These are phyloP conservation scores for Isatis lusitanica DNA, from an alignment of 441 rosid species.

Conservation along the genomic window DNA sequence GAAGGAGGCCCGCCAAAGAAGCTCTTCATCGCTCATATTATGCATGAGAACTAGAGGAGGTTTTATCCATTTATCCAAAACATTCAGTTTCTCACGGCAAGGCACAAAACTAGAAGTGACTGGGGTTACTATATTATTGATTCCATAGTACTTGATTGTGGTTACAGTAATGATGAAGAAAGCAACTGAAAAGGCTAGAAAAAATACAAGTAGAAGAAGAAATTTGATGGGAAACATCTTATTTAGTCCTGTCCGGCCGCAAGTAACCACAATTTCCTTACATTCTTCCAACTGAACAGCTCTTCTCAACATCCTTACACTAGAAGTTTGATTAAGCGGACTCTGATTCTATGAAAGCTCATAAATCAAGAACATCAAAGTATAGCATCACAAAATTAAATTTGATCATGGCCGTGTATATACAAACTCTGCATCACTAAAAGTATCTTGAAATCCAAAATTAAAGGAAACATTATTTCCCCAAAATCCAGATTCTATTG, in stretches of 20 bases:
- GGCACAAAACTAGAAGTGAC: constrained; percentile 53
- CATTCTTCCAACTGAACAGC: constrained; percentile 58
- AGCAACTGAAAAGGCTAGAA: constrained; percentile 48
- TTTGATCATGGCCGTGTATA: no score
- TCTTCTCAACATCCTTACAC: constrained; percentile 49
- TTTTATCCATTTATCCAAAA: constrained; percentile 55
- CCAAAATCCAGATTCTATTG: not conserved
- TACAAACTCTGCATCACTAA: no score
- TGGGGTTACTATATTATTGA: constrained; percentile 44
- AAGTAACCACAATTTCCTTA: constrained; percentile 42
- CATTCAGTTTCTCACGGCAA: constrained; percentile 40
- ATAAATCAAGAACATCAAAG: not conserved
- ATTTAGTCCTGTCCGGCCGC: constrained; percentile 39
- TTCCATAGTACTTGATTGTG: constrained; percentile 59
- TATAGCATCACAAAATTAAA: no score
- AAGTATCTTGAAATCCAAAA: no score
- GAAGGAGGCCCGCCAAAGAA: constrained; percentile 78
- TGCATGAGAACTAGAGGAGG: constrained; percentile 63
- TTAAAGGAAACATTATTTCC: no score
- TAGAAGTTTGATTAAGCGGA: not conserved
- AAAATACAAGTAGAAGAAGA: constrained; percentile 53
- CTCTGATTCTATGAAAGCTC: not conserved
- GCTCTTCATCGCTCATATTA: constrained; percentile 68
- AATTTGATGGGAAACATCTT: constrained; percentile 55
- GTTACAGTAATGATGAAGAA: constrained; percentile 64